Base-by-base conservation (phyloP, 352 stramenopile species). In the Aphanomyces cochlioides region DNA sequence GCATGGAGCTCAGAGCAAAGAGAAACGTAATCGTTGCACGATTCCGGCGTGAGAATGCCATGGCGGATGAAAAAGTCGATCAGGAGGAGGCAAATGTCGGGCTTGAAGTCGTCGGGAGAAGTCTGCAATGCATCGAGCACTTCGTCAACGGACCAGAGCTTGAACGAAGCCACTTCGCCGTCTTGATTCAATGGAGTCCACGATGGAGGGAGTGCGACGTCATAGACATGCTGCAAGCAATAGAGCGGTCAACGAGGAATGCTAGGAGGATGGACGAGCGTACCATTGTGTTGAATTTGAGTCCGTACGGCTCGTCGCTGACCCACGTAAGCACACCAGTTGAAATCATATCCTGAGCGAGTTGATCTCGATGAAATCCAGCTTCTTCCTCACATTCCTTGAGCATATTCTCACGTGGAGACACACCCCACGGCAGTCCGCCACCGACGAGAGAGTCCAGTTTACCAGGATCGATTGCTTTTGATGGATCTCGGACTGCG, bases 371-470 rank as follows among this genome's bases (percentile, higher is more conserved):
- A 3, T 73, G 48, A 7, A 92, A 67, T 3, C 80, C 80, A 17
- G 83, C 83, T 60, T 92, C 83, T 73, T 92, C 83, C 34, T 83
- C 37, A 0, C 80, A 72, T 57, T 92, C 84, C 53, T 92, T 92
- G 54, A 88, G 59, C 83, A 92, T 92, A 64, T 92, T 92, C 19
- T 88, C 80, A 12, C 78, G 67, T 21, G 80, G 73, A 13, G 80
- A 83, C 53, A 79, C 85, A 37, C 77, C 47, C 17, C 67, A 72
- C 5, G 84, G 84, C 1, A 90, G 71, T 28, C 83, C 84, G 10
- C 84, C 83, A 6, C 83, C 83, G 0, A 85, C 84, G 45, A 92
- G 78, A 5, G 84, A 88, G 57, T 92, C 83, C 28, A 84, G 70
- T 60, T 78, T 72, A 36, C 78, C 67, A 17, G 83, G 80, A 78